Base-by-base conservation (phyloP, 257 asterid species). In the Petunia axillaris region DNA sequence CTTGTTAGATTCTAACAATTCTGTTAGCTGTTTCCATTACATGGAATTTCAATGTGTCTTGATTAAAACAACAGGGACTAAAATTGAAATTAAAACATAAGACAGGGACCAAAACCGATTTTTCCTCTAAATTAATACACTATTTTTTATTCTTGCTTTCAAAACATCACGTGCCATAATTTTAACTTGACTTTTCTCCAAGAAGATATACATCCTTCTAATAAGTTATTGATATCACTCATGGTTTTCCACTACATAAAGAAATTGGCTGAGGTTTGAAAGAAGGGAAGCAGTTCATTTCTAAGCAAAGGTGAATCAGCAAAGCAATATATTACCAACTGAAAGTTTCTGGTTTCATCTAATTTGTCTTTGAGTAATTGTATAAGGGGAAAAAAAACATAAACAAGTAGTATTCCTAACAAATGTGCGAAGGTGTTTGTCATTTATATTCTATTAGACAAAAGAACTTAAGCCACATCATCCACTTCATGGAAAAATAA, bases 81-180 rank as follows among this genome's bases (percentile, higher is more conserved):
- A 44, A 70, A 70, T 44, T 46, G 16, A 44, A 60, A 16, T 25
- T 70, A 46, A 70, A 5, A 11, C n/a, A 46, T 70, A 5, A 46
- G 3, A 3, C 6, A 10, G 25, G 2, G 43, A 4, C 60, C 25
- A 5, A 71, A 50, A 46, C 2, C 60, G 16, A 7, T 67, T n/a
- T n/a, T 8, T 68, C 44, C 62, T 55, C 35, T 8, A 48, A 48
- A 10, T 10, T 44, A 46, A 25, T 8, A 43, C 2, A 9, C 8
- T 25, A 71, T 5, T 46, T 46, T 25, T 9, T 48, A 9, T 2
- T 35, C 46, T 71, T 71, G 16, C 41, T 6, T 70, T 70, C 77
- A 48, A 11, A 71, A 46, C 43, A 48, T 25, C 44, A 71, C 60
- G 35, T 71, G 77, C 35, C 50, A 71, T 10, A 48, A 71, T 71